phyloP scores from a whole-genome alignment of 2,329 filamentous ascomycete species.

The Verticillium alfalfae region DNA sequence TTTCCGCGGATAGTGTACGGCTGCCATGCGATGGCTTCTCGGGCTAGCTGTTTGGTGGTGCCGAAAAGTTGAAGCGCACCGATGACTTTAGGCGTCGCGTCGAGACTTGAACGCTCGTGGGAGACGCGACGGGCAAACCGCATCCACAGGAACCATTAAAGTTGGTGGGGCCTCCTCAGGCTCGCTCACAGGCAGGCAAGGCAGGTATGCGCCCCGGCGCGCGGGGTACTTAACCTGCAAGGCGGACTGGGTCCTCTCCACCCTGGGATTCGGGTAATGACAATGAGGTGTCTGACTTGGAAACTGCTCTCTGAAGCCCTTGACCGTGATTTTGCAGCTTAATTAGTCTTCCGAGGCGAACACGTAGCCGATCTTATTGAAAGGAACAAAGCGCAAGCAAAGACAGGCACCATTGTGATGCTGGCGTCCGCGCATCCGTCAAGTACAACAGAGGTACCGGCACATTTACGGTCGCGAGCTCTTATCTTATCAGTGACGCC shows the following conservation, averaged over 20 bases:
- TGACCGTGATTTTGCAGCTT: too few species aligned
- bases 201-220: too few species aligned
- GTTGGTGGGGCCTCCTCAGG: not conserved
- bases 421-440: too few species aligned
- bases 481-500: not conserved
- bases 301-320: too few species aligned
- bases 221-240: too few species aligned
- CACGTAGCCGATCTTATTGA: too few species aligned
- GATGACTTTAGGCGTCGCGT: conserved; percentile 18
- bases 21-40: not conserved
- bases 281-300: too few species aligned
- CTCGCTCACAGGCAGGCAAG: not conserved
- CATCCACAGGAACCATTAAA: not conserved
- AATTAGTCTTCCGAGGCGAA: too few species aligned
- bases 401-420: too few species aligned
- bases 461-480: not conserved
- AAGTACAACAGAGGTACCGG: not conserved
- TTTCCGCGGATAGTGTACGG: not conserved
- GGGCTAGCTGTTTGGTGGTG: not conserved
- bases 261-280: too few species aligned
- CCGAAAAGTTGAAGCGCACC: not conserved
- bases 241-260: too few species aligned
- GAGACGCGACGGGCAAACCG: not conserved
- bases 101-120: not conserved
- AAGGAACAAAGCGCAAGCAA: too few species aligned